Evolutionary conservation across 306 rosid genomes (phyloP), one percentile per base, ranked within the genome.

Genomic region (Sesbania bispinosa): DNA sequence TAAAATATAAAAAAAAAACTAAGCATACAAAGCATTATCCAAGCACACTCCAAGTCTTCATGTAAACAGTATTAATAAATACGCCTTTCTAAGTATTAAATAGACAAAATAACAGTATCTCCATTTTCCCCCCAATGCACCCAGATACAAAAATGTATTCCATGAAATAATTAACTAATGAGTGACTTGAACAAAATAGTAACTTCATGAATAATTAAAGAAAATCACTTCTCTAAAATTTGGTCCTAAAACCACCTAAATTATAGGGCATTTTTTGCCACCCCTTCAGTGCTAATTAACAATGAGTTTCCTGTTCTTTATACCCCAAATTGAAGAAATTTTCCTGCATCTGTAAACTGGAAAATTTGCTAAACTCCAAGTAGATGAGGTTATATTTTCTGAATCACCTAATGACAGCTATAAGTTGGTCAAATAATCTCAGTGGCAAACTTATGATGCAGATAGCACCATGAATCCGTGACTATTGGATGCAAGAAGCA

Each of bases 361-460:
- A 59, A 48, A 45, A 35, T 8, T 58, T 45, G 38, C 10, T 19
- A 71, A 45, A 58, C 14, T 57, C 48, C 19, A n/a, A n/a, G 59
- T n/a, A 39, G 43, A 59, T 21, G 47, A 59, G 53, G 39, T 27
- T 65, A 79, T 5, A 24, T 46, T 7, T 72, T 24, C 63, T 65
- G 26, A 36, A 66, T 35, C 14, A 36, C 51, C 46, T 66, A 65
- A 13, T 32, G 53, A 45, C 53, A 21, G 32, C 46, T 23, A 64
- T 16, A 79, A 16, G 10, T 35, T n/a, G 21, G 54, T 24, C 64
- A 59, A 71, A 42, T 24, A 14, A 62, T 41, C 51, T 43, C 32
- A 51, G 7, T 36, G 19, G 32, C 19, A 74, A 62, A 23, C 15
- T 70, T 50, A 26, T 50, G 10, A 29, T 29, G 67, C 57, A 24